Conservation (phyloP, 1,284 basidiomycete species). For the Ceratobasidium sp. region DNA sequence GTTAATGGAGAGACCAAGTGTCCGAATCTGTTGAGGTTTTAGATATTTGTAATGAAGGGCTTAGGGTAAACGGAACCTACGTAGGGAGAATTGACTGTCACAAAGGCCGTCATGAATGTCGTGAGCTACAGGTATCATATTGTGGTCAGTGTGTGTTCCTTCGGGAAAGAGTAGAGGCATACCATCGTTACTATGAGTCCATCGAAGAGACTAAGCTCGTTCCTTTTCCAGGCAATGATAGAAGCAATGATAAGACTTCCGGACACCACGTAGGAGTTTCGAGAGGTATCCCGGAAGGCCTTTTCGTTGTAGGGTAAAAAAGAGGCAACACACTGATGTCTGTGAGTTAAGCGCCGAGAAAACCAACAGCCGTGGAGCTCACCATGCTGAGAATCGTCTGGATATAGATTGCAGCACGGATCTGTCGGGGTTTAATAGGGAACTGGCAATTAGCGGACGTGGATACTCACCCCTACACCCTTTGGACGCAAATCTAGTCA, state of each 20-base stretch:
- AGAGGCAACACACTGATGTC: constrained; percentile 15
- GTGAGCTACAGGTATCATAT: constrained; percentile 11
- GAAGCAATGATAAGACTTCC: constrained; percentile 31
- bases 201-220: constrained; percentile 34
- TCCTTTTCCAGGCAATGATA: constrained; percentile 12
- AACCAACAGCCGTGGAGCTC: not conserved
- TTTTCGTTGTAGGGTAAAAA: constrained; percentile 28
- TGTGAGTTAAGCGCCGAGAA: not conserved
- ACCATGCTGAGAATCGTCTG: constrained; percentile 39
- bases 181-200: constrained; percentile 32
- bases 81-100: constrained; percentile 21
- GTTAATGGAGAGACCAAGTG: constrained; percentile 34
- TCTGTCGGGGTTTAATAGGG: constrained; percentile 3
- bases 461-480: constrained; percentile 23
- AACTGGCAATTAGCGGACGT: not conserved
- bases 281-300: constrained; percentile 38
- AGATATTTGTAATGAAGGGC: too few relatives aligned
- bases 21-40: constrained; percentile 4
- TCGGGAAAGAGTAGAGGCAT: not conserved
- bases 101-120: constrained; percentile 34
- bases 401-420: constrained; percentile 28
- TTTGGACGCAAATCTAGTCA: not conserved
- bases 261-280: constrained; percentile 31
- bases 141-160: too few relatives aligned
- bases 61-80: constrained; percentile 2